phyloP scores from a whole-genome alignment of 257 asterid species.

The Asclepias syriaca region DNA sequence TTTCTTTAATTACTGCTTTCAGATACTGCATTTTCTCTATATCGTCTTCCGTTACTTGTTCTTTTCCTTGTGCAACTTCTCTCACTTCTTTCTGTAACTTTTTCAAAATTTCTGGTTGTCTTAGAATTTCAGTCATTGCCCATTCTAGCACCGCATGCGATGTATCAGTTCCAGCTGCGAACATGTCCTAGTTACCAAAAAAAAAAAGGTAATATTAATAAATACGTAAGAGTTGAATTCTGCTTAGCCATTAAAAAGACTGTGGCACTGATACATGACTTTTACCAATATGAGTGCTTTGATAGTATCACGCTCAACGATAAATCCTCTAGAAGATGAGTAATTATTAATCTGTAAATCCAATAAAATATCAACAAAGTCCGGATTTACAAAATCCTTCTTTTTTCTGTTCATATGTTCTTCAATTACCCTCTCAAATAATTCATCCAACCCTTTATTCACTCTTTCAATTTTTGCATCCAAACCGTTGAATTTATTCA shows the following conservation, averaged over 20 bases:
- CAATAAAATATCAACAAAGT: too few relatives aligned
- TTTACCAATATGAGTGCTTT: constrained; percentile 42
- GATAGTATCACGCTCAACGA: constrained; percentile 27
- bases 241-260: too few relatives aligned
- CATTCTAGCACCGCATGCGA: constrained; percentile 31
- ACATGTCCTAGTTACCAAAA: constrained; percentile 30
- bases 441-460: too few relatives aligned
- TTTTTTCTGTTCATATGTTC: too few relatives aligned
- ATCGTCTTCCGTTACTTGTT: not conserved
- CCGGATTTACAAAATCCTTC: too few relatives aligned
- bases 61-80: constrained; percentile 7
- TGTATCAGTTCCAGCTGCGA: constrained; percentile 50
- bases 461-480: too few relatives aligned
- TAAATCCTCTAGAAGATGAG: constrained; percentile 23
- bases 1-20: constrained; percentile 9
- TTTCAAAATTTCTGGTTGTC: not conserved
- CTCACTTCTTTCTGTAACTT: constrained; percentile 31
- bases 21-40: not conserved
- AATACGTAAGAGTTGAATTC: too few relatives aligned
- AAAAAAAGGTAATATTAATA: too few relatives aligned
- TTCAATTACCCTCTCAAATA: too few relatives aligned
- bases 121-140: constrained; percentile 36
- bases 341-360: too few relatives aligned
- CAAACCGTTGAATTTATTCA: too few relatives aligned
- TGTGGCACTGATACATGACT: too few relatives aligned